These are phyloP conservation scores for Starmerella bombicola DNA, from an alignment of 805 yeast species.

Conservation along the genomic window DNA sequence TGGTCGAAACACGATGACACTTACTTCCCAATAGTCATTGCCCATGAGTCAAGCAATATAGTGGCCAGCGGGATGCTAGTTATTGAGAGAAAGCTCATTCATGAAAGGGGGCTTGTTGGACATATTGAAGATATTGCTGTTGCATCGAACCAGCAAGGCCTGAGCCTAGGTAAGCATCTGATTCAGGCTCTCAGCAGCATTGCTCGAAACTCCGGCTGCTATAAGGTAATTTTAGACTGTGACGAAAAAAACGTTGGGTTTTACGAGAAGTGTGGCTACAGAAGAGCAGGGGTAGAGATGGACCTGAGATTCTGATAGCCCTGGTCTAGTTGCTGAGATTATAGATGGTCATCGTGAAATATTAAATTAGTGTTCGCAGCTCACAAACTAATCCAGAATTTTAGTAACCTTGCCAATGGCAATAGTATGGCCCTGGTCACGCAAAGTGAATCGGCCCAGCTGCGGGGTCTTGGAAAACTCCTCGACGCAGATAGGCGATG, in stretches of 20 bases:
- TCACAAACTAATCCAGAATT: constrained; percentile 36
- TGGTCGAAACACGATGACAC: constrained; percentile 44
- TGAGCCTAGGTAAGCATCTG: constrained; percentile 57
- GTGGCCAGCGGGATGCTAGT: constrained; percentile 79
- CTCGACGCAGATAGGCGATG: constrained; percentile 86
- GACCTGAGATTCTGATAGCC: constrained; percentile 13
- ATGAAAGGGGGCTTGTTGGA: constrained; percentile 73
- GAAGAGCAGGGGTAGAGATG: constrained; percentile 35
- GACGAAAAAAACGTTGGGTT: constrained; percentile 68
- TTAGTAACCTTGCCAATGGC: constrained; percentile 97
- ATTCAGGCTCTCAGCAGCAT: constrained; percentile 49
- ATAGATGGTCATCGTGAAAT: too few relatives aligned
- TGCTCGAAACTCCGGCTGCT: constrained; percentile 55
- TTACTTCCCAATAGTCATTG: constrained; percentile 61
- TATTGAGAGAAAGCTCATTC: constrained; percentile 70
- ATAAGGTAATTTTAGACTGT: constrained; percentile 84
- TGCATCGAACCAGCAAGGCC: constrained; percentile 62
- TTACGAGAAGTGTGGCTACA: constrained; percentile 78
- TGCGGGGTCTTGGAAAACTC: constrained; percentile 87
- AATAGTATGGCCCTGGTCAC: constrained; percentile 97
- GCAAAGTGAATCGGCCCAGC: constrained; percentile 92
- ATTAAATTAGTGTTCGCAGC: too few relatives aligned
- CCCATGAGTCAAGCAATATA: constrained; percentile 38
- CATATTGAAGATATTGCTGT: constrained; percentile 94
- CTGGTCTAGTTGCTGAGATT: background rate